Evolutionary conservation across 2,329 filamentous ascomycete species (phyloP).

Genomic region (Ophiostoma ulmi): DNA sequence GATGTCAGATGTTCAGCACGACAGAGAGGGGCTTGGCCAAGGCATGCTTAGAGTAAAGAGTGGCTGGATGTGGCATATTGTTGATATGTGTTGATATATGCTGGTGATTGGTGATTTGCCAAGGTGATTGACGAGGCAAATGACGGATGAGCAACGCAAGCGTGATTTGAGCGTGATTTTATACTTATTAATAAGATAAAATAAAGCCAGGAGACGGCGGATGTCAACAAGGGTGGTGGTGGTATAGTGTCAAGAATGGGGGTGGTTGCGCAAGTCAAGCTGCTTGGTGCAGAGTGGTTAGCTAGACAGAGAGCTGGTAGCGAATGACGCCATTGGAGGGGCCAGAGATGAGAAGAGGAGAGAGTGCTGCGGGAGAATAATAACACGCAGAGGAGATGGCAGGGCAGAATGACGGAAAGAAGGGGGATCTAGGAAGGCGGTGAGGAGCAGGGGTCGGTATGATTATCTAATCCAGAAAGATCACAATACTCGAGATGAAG

Average conservation of each 20-base stretch:
- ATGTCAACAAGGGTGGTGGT: neutral
- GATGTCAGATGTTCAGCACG: neutral
- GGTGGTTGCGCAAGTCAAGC: neutral
- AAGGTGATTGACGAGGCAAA: neutral
- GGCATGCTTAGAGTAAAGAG: neutral
- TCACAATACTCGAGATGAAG: neutral
- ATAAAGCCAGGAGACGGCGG: neutral
- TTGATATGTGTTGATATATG: neutral
- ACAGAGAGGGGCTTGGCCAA: neutral
- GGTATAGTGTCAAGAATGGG: neutral
- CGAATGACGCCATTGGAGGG: slow-evolving; percentile 7
- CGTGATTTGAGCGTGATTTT: neutral
- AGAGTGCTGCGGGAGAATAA: neutral
- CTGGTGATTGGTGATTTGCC: neutral
- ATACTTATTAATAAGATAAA: too few relatives aligned
- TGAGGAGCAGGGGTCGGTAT: neutral
- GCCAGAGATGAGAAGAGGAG: neutral
- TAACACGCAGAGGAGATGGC: neutral
- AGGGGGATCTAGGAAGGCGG: neutral
- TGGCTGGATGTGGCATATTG: too few relatives aligned
- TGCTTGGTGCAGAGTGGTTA: neutral
- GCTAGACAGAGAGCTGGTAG: neutral
- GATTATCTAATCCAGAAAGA: neutral
- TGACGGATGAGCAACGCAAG: neutral
- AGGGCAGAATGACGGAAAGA: neutral